Conservation (phyloP, 805 yeast genomes). For the Clavispora fructus region DNA sequence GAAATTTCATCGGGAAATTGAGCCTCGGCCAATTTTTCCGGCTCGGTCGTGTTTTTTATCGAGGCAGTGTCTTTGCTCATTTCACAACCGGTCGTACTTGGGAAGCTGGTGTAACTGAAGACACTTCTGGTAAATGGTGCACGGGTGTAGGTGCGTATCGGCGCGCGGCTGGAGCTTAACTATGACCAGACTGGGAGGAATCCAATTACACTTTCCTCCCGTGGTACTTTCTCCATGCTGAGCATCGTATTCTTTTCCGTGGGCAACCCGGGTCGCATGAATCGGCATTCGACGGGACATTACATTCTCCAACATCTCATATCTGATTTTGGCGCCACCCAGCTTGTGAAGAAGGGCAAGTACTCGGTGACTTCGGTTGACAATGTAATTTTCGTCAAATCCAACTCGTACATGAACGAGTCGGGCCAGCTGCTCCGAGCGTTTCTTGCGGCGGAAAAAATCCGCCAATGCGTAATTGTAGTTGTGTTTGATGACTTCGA, state of each 20-base stretch:
- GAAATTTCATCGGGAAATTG: no score
- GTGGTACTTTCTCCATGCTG: background rate
- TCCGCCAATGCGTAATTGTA: constrained; percentile 16
- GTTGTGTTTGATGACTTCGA: constrained; percentile 39
- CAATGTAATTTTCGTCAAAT: constrained; percentile 27
- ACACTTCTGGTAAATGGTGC: background rate
- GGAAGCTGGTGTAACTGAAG: background rate
- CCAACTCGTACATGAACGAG: constrained; percentile 38
- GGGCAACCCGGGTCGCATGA: constrained; percentile 38
- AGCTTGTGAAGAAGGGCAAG: constrained; percentile 21
- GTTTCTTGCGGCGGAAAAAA: constrained; percentile 17
- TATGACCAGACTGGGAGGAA: no score
- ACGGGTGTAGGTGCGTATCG: background rate
- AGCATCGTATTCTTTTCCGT: constrained; percentile 23
- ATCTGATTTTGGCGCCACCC: constrained; percentile 23
- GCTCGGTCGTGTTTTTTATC: background rate
- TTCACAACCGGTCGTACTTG: no score
- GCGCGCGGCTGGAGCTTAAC: background rate
- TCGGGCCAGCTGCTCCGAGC: constrained; percentile 26
- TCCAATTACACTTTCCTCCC: background rate
- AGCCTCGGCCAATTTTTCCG: background rate
- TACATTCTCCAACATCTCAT: constrained; percentile 23
- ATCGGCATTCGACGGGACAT: constrained; percentile 39
- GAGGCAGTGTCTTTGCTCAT: background rate
- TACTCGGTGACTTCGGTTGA: constrained; percentile 24